phyloP scores from a whole-genome alignment of 2,329 filamentous ascomycete species.

The Hypocrella siamensis region DNA sequence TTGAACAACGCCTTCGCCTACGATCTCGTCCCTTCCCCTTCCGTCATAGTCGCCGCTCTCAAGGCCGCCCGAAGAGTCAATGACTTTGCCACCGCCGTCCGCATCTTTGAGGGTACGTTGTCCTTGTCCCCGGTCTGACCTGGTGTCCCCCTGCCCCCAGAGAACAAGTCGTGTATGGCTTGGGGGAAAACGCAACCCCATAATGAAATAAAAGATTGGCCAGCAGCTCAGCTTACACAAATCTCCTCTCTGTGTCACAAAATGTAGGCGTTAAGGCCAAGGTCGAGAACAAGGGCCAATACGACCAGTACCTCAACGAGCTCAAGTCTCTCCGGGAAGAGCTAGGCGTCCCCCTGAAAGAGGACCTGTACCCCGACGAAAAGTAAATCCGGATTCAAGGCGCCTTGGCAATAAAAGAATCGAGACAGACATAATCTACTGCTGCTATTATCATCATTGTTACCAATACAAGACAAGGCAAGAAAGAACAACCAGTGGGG shows the following conservation, averaged over 20 bases:
- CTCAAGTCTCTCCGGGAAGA: conserved; percentile 88
- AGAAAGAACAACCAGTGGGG: too few relatives aligned
- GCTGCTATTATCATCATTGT: too few relatives aligned
- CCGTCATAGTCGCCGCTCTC: conserved; percentile 80
- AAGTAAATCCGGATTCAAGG: conserved; percentile 16
- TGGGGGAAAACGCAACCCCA: too few relatives aligned
- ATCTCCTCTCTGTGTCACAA: neutral
- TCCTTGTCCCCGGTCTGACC: too few relatives aligned
- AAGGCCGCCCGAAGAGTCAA: conserved; percentile 92
- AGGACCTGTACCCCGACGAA: conserved; percentile 71
- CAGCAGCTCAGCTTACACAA: too few relatives aligned
- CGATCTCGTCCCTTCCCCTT: conserved; percentile 92
- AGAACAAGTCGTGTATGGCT: too few relatives aligned
- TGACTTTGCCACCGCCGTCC: conserved; percentile 95
- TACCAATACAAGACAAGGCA: too few relatives aligned
- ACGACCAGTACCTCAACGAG: conserved; percentile 89
- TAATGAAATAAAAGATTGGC: too few relatives aligned
- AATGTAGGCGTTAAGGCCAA: conserved; percentile 85
- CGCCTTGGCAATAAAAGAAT: conserved; percentile 1
- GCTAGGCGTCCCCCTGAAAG: conserved; percentile 80
- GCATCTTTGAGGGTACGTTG: conserved; percentile 89
- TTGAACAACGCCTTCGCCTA: conserved; percentile 99
- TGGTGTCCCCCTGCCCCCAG: too few relatives aligned
- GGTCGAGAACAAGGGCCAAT: conserved; percentile 96
- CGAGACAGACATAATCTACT: too few relatives aligned